Evolutionary conservation across 345 rosid genomes (phyloP), one percentile per base, ranked within the genome.

Genomic region (Salix brachista): DNA sequence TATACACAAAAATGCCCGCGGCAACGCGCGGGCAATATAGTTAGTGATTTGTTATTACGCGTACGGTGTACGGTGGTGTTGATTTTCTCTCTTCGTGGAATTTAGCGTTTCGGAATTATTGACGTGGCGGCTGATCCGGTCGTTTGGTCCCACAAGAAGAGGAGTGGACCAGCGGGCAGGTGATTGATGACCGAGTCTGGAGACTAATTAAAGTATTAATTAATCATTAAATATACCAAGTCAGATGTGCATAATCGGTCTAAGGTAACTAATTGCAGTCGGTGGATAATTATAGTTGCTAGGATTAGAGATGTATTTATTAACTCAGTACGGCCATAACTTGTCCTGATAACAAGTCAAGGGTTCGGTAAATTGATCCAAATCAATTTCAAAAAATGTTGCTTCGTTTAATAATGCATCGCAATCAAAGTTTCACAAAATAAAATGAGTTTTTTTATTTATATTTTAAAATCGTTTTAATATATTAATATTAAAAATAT

Each of bases 61-160:
- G 85, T 80, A 77, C 75, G 77, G 82, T 78, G 42, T 61, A 73
- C 76, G 83, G 72, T 74, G 84, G 74, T 6, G 4, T 23, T 44
- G 77, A 75, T 67, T 44, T 65, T 19, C 25, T 16, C 7, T 28
- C 32, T 77, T 25, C 6, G 23, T 8, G 25, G 41, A 54, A 25
- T 37, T 58, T 58, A 23, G 28, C 2, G 2, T n/a, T 58, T 58
- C 28, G 28, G 74, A 26, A 39, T 36, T 23, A 13, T 23, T 26
- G 18, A 21, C 44, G 50, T 32, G 75, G 75, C 4, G 61, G 70
- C 41, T 18, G 42, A 52, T 65, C 66, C 30, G 56, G 71, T 16
- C 9, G 30, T 13, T 34, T 39, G 73, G 64, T 67, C 72, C 78
- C 78, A 75, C 66, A 3, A 5, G 12, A 46, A 46, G 17, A 46